Evolutionary conservation across 192 early-diverging fungal genomes (phyloP).

Genomic region (Linnemannia schmuckeri): DNA sequence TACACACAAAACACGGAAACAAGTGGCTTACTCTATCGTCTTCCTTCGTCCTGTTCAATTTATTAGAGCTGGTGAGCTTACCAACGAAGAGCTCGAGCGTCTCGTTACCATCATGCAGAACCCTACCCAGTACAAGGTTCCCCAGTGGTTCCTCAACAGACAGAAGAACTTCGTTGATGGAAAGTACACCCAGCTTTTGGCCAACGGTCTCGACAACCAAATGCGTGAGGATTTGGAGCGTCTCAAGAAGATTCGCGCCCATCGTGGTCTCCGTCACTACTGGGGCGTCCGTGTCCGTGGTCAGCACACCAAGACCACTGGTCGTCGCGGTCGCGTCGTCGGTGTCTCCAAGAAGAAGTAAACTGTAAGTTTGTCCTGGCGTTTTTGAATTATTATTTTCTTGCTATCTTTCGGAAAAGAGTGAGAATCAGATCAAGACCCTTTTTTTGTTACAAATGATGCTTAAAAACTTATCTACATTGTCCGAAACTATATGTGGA

Average conservation of each 20-base stretch:
- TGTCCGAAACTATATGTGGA: slow-evolving; percentile 65
- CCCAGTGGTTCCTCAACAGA: slow-evolving; percentile 99
- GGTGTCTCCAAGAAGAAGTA: slow-evolving; percentile 99
- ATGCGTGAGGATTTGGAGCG: slow-evolving; percentile 99
- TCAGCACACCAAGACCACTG: slow-evolving; percentile 99
- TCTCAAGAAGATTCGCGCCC: slow-evolving; percentile 98
- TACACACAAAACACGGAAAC: background rate
- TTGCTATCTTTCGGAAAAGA: background rate
- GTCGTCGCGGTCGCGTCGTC: slow-evolving; percentile 95
- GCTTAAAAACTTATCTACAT: slow-evolving; percentile 71
- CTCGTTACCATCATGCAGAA: slow-evolving; percentile 99
- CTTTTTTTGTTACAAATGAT: slow-evolving; percentile 47
- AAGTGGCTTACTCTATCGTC: background rate
- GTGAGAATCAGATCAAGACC: slow-evolving; percentile 3
- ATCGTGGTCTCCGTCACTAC: slow-evolving; percentile 99
- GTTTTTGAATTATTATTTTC: slow-evolving; percentile 12
- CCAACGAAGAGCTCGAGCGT: slow-evolving; percentile 98
- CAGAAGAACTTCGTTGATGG: slow-evolving; percentile 98
- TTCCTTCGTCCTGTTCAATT: background rate
- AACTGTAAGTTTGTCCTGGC: slow-evolving; percentile 47
- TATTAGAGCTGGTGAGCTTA: slow-evolving; percentile 94
- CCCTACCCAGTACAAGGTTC: slow-evolving; percentile 99
- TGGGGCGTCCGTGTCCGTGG: slow-evolving; percentile 99
- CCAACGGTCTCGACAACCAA: slow-evolving; percentile 96
- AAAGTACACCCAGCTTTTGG: slow-evolving; percentile 94